Percentiles rank a stretch among this genome's conserved stretches.
Evolutionary conservation across 371 early-diverging fungal species (phyloP).

Genomic region (Saksenaea vasiformis): DNA sequence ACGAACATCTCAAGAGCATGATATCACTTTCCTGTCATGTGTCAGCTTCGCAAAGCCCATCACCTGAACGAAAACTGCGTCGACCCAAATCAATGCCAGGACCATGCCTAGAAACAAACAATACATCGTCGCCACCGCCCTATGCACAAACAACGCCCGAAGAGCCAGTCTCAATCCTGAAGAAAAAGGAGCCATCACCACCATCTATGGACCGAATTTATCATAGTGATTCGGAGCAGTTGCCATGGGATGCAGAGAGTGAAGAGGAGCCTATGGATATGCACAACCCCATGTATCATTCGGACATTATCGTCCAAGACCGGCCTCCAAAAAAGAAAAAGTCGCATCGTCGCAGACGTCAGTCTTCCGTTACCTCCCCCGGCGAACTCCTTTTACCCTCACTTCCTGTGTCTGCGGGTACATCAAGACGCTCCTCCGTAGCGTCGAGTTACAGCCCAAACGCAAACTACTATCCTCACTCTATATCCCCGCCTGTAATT

Average conservation of each 20-base stretch:
- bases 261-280: not conserved
- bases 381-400: not conserved
- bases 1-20: conserved; percentile 1
- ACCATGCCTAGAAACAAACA: not conserved
- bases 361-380: not conserved
- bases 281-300: not conserved
- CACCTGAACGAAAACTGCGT: not conserved
- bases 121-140: not conserved
- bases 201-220: not conserved
- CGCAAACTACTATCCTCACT: not conserved
- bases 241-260: not conserved
- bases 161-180: not conserved
- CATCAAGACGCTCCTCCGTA: not conserved
- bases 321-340: not conserved
- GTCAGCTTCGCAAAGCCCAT: not conserved
- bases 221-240: not conserved
- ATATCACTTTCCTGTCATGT: not conserved
- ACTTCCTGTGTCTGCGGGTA: not conserved
- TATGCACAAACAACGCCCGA: not conserved
- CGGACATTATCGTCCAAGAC: not conserved
- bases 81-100: not conserved
- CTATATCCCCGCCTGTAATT: not conserved
- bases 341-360: not conserved
- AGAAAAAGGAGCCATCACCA: not conserved
- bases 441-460: not conserved